A percentile compares a stretch with the other conserved stretches of the same genome.
phyloP scores from a whole-genome alignment of 768 basidiomycete species.

The Suillus cothurnatus region DNA sequence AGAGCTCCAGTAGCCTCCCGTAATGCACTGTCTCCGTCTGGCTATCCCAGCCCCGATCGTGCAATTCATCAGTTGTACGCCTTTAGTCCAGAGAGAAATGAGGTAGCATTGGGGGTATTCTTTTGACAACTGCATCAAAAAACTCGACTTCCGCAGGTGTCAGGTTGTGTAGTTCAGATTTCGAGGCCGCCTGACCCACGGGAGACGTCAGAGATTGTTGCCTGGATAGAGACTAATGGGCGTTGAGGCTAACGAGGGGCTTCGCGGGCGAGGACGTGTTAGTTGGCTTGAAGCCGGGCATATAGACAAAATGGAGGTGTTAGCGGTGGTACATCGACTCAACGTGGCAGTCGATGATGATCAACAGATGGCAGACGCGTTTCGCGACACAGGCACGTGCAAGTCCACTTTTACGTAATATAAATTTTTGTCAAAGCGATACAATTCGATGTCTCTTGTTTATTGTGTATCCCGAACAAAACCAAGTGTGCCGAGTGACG shows the following conservation, averaged over 20 bases:
- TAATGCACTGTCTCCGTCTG: slow-evolving; percentile 81
- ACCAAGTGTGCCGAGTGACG: slow-evolving; percentile 72
- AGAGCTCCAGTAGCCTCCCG: slow-evolving; percentile 79
- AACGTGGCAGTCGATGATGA: slow-evolving; percentile 5
- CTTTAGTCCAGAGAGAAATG: slow-evolving; percentile 81
- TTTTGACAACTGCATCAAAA: slow-evolving; percentile 72
- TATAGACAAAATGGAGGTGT: slow-evolving; percentile 19
- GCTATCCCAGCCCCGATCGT: slow-evolving; percentile 73
- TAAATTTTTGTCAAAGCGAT: neutral
- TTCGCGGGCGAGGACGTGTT: slow-evolving; percentile 51
- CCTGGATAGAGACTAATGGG: slow-evolving; percentile 6
- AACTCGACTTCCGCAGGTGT: slow-evolving; percentile 63
- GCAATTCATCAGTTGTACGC: slow-evolving; percentile 81
- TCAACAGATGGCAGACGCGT: slow-evolving; percentile 18
- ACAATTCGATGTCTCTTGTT: neutral
- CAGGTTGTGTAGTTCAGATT: slow-evolving; percentile 53
- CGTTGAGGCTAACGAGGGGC: slow-evolving; percentile 24
- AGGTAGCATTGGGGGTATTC: slow-evolving; percentile 71
- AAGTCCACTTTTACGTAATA: neutral
- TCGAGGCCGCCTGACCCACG: slow-evolving; percentile 42
- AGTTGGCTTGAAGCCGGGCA: slow-evolving; percentile 50
- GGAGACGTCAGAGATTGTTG: slow-evolving; percentile 39
- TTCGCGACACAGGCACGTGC: slow-evolving; percentile 24
- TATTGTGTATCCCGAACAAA: slow-evolving; percentile 68
- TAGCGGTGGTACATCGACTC: slow-evolving; percentile 6